Base-by-base conservation (phyloP, 1,139 yeast species). In the Groenewaldozyma auringiensis region DNA sequence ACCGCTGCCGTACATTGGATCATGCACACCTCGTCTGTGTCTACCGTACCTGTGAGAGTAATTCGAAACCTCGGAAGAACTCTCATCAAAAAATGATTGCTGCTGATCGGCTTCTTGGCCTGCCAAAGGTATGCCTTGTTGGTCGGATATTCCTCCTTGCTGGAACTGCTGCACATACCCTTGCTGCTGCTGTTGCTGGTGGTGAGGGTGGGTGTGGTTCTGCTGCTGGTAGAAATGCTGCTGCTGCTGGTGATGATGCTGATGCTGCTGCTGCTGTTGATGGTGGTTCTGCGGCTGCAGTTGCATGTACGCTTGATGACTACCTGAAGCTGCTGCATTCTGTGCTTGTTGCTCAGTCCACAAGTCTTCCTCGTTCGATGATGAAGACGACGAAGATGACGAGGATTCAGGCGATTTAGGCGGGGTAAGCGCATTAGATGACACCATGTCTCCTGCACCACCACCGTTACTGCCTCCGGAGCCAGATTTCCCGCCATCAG, bases 371-470 rank as follows among this genome's bases (percentile, higher is more conserved):
- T 52, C 53, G 3, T 51, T 52, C 13, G 50, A 55, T 2, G 57
- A 52, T 6, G 57, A 53, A 17, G 58, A 52, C 16, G 58, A 52
- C 18, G 58, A 52, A 14, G 61, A 56, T 16, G 60, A 53, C 11
- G 61, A 57, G 3, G 42, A 42, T 1, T 54, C 53, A 2, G 59
- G 48, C 17, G 61, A 55, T 29, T 50, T 55, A 25, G 45, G 20
- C 36, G 27, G 17, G 36, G 48, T 25, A 6, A 25, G 29, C 6
- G 29, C 11, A 25, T 25, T 25, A 6, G 29, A 25, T 25, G 29
- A 25, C n/a, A n/a, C n/a, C n/a, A n/a, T n/a, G n/a, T n/a, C n/a
- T n/a, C n/a, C n/a, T n/a, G n/a, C n/a, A n/a, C n/a, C n/a, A n/a
- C n/a, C n/a, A n/a, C 11, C 21, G 37, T n/a, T 41, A 49, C 21